Conservation (phyloP, 768 basidiomycete species). For the Serendipita sp. region DNA sequence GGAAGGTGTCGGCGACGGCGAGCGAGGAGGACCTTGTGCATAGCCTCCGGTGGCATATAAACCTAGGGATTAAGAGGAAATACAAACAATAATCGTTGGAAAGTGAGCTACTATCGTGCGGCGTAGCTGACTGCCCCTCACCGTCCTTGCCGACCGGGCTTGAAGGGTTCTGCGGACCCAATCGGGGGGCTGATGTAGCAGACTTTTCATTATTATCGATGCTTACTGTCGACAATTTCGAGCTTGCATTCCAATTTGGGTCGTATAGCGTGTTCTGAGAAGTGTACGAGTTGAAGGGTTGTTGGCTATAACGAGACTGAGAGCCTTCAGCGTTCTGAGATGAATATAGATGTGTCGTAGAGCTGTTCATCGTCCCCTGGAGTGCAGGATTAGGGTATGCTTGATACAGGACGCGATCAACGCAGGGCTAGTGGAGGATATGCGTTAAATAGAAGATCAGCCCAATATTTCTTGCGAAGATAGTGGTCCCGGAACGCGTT, state of each 20-base stretch:
- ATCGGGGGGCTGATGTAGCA: not conserved
- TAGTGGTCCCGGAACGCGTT: no score
- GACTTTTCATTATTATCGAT: not conserved
- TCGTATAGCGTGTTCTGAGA: not conserved
- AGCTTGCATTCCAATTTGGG: not conserved
- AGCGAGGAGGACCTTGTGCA: slow-evolving; percentile 8
- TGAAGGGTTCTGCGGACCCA: not conserved
- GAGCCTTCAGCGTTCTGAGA: not conserved
- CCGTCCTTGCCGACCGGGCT: not conserved
- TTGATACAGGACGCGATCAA: no score
- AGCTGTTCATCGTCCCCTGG: not conserved
- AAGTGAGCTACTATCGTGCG: no score
- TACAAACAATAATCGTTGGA: not conserved
- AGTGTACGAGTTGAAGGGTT: not conserved
- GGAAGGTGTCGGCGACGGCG: slow-evolving; percentile 16
- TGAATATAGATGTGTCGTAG: not conserved
- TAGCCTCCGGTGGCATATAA: not conserved
- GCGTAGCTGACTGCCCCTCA: not conserved
- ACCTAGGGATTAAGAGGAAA: not conserved
- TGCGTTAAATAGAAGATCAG: no score
- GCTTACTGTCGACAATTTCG: not conserved
- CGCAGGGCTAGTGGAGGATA: no score
- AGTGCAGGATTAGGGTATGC: not conserved
- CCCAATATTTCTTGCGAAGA: no score
- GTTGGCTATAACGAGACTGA: not conserved